Base-by-base conservation (phyloP, 1,284 basidiomycete genomes). In the Neonothopanus nambi region DNA sequence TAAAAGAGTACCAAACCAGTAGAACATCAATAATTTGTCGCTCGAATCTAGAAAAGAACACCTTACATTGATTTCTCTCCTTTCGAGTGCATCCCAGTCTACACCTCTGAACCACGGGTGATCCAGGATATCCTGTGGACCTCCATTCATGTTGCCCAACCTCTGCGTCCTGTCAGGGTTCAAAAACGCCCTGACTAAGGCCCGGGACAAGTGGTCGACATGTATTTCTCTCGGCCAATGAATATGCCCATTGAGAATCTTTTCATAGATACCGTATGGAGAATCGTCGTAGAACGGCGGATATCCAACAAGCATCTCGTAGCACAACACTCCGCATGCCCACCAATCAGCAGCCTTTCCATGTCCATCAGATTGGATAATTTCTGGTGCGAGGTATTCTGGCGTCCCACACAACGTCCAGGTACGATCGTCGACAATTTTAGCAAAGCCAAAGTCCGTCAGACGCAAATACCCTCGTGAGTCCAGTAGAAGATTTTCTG, bases 311-410 rank as follows among this genome's bases (percentile, higher is more conserved):
- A 98, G 89, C 90, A 98, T 99, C 70, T 99, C 96, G 71, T 98
- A 99, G 62, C 95, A 90, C 60, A 99, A 74, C 15, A 99, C 93
- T 24, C 96, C 96, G 58, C 96, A 90, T 2, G 97, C 95, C 87
- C 97, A 99, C 96, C 96, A 99, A 68, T 99, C 96, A 3, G 97
- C 96, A 35, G 92, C 93, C 74, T 98, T 98, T 60, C 96, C 96
- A 76, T 99, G 97, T 11, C 96, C 96, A 62, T 96, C 94, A 13
- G 91, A 94, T 69, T 95, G 93, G 41, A 99, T 97, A 53, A 96
- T 94, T 70, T 96, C 93, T 17, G 93, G 93, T 0, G 93, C 93
- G 39, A 96, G 80, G 63, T 99, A 99, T 72, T 99, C 97, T 12
- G 97, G 97, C 4, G 95, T 98, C 36, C 95, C 97, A 70, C 97